Evolutionary conservation across 2,329 filamentous ascomycete genomes (phyloP).

Genomic region (Stagonosporopsis vannaccii): DNA sequence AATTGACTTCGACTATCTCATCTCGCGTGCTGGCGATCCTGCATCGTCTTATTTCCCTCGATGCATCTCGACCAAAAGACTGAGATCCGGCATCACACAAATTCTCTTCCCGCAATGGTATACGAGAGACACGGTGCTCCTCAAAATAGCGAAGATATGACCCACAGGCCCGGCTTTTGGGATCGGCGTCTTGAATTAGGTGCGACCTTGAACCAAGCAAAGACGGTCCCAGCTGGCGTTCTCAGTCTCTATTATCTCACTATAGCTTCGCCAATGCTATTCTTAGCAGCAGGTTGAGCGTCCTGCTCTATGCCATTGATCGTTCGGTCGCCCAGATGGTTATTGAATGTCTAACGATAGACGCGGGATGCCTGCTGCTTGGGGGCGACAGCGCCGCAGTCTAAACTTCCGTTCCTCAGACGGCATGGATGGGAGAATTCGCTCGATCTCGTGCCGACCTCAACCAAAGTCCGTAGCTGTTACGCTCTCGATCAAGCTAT

Average conservation of each 20-base stretch:
- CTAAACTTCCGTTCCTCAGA: too few species aligned
- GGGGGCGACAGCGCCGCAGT: too few species aligned
- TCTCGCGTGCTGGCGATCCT: constrained; percentile 1
- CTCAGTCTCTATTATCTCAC: background rate
- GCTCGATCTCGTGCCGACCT: too few species aligned
- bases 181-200: background rate
- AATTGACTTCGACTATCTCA: background rate
- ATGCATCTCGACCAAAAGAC: constrained; percentile 1
- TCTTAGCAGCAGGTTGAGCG: background rate
- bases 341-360: too few species aligned
- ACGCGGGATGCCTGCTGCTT: too few species aligned
- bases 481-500: background rate
- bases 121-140: background rate
- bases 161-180: background rate
- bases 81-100: background rate
- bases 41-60: background rate
- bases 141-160: background rate
- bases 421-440: too few species aligned
- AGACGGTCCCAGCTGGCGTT: background rate
- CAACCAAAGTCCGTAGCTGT: too few species aligned
- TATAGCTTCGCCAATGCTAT: background rate
- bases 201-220: background rate
- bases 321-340: too few species aligned
- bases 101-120: background rate
- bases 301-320: too few species aligned